A percentile compares a stretch with the other conserved stretches of the same genome.
Evolutionary conservation across 2,329 filamentous ascomycete species (phyloP).

Genomic region (Graphiopsis chlorocephala): DNA sequence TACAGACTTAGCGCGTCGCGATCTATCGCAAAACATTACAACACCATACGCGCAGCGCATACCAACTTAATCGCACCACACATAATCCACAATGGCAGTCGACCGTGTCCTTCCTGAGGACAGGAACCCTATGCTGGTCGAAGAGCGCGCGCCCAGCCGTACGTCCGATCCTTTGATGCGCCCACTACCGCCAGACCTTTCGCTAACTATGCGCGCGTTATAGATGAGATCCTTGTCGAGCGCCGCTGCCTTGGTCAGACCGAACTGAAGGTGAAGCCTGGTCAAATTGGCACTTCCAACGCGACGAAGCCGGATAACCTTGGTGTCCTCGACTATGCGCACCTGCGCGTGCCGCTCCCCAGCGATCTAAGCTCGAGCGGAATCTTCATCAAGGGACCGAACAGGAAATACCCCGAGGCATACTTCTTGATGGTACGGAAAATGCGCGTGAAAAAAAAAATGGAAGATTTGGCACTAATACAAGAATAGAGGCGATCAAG

Average conservation of each 20-base stretch:
- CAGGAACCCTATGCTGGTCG: slow-evolving; percentile 64
- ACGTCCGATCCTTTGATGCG: slow-evolving; percentile 38
- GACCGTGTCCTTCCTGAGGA: slow-evolving; percentile 51
- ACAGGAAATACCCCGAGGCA: slow-evolving; percentile 68
- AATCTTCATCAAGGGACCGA: slow-evolving; percentile 76
- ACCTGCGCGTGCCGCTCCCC: slow-evolving; percentile 86
- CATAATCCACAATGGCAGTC: neutral
- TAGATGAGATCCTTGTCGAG: slow-evolving; percentile 59
- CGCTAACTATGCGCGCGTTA: slow-evolving; percentile 5
- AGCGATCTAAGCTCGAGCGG: slow-evolving; percentile 84
- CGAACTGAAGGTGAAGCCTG: slow-evolving; percentile 78
- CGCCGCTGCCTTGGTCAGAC: slow-evolving; percentile 90
- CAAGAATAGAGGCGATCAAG: slow-evolving; percentile 67
- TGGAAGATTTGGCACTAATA: slow-evolving; percentile 16
- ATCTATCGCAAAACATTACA: slow-evolving; percentile 7
- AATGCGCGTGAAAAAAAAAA: neutral
- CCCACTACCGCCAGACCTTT: neutral
- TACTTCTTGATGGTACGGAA: slow-evolving; percentile 85
- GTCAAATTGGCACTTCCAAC: slow-evolving; percentile 66
- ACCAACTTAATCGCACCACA: slow-evolving; percentile 8
- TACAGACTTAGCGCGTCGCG: slow-evolving; percentile 16
- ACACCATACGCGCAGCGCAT: neutral
- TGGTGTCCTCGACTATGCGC: slow-evolving; percentile 91
- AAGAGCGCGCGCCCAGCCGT: slow-evolving; percentile 63
- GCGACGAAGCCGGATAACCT: slow-evolving; percentile 71